These are phyloP conservation scores for Fonsecaea pedrosoi DNA, from an alignment of 2,329 filamentous ascomycete genomes.

Conservation along the genomic window DNA sequence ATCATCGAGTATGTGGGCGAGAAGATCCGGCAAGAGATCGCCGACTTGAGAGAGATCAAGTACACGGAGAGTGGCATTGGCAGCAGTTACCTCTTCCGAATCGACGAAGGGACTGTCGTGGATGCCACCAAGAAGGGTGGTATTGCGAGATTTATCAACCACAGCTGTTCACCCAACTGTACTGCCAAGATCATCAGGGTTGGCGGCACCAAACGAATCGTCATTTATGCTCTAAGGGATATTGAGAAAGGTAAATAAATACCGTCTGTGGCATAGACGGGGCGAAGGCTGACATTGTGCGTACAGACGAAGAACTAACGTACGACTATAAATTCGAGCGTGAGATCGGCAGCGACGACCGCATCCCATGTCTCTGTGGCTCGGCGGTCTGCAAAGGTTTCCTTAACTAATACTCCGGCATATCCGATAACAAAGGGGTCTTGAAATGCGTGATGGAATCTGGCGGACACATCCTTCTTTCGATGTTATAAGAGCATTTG, in stretches of 20 bases:
- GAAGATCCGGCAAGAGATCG: conserved; percentile 94
- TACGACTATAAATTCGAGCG: conserved; percentile 99
- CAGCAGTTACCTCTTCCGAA: conserved; percentile 96
- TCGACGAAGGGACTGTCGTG: conserved; percentile 96
- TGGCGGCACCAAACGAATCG: conserved; percentile 95
- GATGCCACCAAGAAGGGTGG: conserved; percentile 98
- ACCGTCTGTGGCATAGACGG: conserved; percentile 2
- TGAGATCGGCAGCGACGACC: conserved; percentile 90
- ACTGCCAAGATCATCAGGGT: conserved; percentile 99
- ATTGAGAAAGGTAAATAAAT: conserved; percentile 82
- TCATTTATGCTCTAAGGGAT: conserved; percentile 96
- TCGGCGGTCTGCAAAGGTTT: conserved; percentile 98
- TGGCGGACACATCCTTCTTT: conserved; percentile 10
- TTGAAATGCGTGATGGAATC: neutral
- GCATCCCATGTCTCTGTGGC: conserved; percentile 95
- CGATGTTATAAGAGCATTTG: conserved; percentile 24
- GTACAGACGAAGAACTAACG: conserved; percentile 91
- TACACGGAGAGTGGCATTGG: conserved; percentile 97
- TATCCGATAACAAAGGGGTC: conserved; percentile 2
- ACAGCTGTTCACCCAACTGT: conserved; percentile 97
- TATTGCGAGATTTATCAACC: conserved; percentile 97
- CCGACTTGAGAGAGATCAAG: conserved; percentile 89
- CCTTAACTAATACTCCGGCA: conserved; percentile 72
- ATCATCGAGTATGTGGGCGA: conserved; percentile 99
- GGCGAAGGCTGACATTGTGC: conserved; percentile 41